Percentiles rank a stretch among this genome's conserved stretches.
phyloP scores from a whole-genome alignment of 176 grass and related monocot genomes.

The Puccinellia tenuiflora region DNA sequence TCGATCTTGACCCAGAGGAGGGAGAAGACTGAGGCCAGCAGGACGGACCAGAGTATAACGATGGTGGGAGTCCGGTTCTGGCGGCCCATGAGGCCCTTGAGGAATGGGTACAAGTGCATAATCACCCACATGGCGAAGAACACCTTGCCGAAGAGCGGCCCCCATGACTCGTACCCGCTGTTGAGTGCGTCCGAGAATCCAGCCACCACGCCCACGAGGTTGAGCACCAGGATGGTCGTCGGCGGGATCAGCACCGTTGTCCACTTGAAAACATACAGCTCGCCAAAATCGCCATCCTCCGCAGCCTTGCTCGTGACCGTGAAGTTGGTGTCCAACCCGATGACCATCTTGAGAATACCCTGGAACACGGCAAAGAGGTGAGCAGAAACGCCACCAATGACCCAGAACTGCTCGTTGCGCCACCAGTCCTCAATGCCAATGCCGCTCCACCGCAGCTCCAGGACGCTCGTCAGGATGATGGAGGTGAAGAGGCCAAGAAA shows the following conservation, averaged over 20 bases:
- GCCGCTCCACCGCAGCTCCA: constrained; percentile 94
- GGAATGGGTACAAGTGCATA: constrained; percentile 94
- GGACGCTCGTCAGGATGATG: constrained; percentile 78
- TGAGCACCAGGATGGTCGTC: constrained; percentile 77
- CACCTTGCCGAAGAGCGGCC: constrained; percentile 95
- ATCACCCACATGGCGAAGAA: constrained; percentile 99
- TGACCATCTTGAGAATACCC: constrained; percentile 85
- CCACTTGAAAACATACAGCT: constrained; percentile 96
- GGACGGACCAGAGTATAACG: constrained; percentile 88
- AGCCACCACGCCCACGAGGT: constrained; percentile 82
- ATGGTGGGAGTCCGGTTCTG: constrained; percentile 96
- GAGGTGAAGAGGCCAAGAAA: constrained; percentile 92
- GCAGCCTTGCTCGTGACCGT: constrained; percentile 76
- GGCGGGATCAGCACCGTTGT: constrained; percentile 95
- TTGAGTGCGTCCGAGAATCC: constrained; percentile 89
- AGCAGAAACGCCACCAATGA: constrained; percentile 84
- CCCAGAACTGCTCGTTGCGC: constrained; percentile 98
- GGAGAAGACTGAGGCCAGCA: constrained; percentile 88
- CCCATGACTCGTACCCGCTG: constrained; percentile 94
- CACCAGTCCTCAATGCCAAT: constrained; percentile 95
- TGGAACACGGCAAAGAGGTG: constrained; percentile 98
- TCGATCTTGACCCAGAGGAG: constrained; percentile 98
- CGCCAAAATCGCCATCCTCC: constrained; percentile 69
- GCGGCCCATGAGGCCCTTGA: constrained; percentile 93
- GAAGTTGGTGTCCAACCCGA: constrained; percentile 95